Evolutionary conservation across 148 eudicot species (phyloP).

Genomic region (Persicaria maculosa): DNA sequence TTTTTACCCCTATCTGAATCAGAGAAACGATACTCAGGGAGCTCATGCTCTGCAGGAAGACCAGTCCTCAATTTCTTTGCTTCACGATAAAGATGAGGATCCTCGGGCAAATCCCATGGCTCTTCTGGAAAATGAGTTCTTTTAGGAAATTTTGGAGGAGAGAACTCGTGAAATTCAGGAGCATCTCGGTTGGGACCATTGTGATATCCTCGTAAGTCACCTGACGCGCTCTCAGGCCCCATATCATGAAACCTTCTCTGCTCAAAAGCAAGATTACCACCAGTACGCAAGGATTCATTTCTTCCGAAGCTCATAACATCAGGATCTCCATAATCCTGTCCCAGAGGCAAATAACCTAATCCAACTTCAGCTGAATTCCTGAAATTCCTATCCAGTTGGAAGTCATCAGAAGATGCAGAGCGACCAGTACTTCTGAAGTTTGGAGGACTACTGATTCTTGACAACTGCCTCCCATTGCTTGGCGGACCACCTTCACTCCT

Average conservation of each 20-base stretch:
- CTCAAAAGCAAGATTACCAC: conserved; percentile 31
- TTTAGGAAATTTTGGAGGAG: conserved; percentile 35
- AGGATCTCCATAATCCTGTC: conserved; percentile 38
- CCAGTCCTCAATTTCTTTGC: conserved; percentile 53
- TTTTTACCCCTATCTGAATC: conserved; percentile 42
- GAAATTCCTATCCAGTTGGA: conserved; percentile 31
- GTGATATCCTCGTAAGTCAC: conserved; percentile 25
- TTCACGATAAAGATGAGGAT: conserved; percentile 34
- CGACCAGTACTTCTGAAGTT: conserved; percentile 30
- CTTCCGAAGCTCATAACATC: conserved; percentile 26
- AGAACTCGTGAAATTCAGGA: conserved; percentile 34
- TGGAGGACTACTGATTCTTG: conserved; percentile 36
- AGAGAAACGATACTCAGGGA: conserved; percentile 62
- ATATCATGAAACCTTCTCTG: conserved; percentile 38
- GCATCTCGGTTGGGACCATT: conserved; percentile 34
- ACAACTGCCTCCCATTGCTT: conserved; percentile 33
- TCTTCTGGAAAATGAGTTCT: conserved; percentile 46
- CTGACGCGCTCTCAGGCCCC: conserved; percentile 30
- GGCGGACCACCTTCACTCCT: conserved; percentile 50
- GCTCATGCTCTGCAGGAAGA: conserved; percentile 48
- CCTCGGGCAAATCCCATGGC: conserved; percentile 71
- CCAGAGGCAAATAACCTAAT: conserved; percentile 12
- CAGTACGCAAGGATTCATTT: conserved; percentile 25
- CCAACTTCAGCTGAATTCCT: conserved; percentile 24
- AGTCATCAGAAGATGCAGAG: conserved; percentile 38